Percentiles rank a stretch among this genome's conserved stretches.
Conservation (phyloP, 768 basidiomycete genomes). For the Lentinula detonsa region DNA sequence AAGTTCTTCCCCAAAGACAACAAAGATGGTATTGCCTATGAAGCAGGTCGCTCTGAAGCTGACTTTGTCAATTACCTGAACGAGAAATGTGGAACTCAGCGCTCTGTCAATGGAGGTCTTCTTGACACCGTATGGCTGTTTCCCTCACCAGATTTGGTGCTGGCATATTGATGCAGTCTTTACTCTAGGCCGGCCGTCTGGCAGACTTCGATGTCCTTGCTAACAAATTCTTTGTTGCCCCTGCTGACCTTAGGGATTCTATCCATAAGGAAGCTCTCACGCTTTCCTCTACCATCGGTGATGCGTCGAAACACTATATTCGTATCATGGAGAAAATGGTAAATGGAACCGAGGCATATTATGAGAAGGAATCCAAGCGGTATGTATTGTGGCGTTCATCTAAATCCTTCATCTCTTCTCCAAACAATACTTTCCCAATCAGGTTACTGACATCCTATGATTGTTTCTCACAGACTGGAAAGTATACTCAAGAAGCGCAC, state of each 20-base stretch:
- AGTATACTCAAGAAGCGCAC: constrained; percentile 74
- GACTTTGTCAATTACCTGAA: constrained; percentile 80
- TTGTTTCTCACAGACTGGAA: constrained; percentile 42
- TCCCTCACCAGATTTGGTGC: background rate
- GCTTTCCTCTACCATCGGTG: constrained; percentile 45
- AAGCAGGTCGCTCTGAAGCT: constrained; percentile 62
- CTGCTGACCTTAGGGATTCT: constrained; percentile 47
- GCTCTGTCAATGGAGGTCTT: constrained; percentile 78
- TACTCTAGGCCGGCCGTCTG: constrained; percentile 71
- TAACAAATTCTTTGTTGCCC: constrained; percentile 62
- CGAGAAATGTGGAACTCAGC: constrained; percentile 80
- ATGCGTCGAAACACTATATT: constrained; percentile 69
- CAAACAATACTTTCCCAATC: constrained; percentile 7
- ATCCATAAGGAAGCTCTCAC: constrained; percentile 60
- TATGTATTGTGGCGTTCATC: constrained; percentile 26
- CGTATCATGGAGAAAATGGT: constrained; percentile 87
- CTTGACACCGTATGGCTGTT: constrained; percentile 44
- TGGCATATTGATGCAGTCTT: background rate
- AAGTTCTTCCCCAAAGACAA: constrained; percentile 85
- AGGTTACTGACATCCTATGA: constrained; percentile 8
- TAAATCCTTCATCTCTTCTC: constrained; percentile 7
- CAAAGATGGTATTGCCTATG: constrained; percentile 62
- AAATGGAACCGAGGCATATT: constrained; percentile 63
- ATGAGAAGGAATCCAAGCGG: constrained; percentile 85
- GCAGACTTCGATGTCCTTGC: constrained; percentile 75